Conservation (phyloP, 768 basidiomycete genomes). For the Trametes maxima region DNA sequence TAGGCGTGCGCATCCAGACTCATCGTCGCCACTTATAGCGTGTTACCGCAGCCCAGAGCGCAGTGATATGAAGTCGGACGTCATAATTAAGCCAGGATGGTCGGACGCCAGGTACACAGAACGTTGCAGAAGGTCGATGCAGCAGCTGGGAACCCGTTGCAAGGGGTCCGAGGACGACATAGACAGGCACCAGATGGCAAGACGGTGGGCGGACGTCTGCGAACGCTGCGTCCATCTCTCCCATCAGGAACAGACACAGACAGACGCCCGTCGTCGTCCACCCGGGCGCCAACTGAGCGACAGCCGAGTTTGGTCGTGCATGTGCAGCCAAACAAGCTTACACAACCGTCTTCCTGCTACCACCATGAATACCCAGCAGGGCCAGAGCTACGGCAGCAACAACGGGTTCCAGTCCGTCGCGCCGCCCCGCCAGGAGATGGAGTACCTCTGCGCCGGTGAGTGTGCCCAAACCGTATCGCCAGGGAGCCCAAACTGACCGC, state of each 20-base stretch:
- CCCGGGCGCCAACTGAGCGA: background rate
- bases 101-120: too few relatives aligned
- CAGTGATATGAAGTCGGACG: conserved; percentile 4
- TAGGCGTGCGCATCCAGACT: background rate
- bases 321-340: conserved; percentile 28
- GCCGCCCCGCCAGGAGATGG: conserved; percentile 62
- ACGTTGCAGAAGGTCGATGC: too few relatives aligned
- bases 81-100: background rate
- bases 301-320: conserved; percentile 18
- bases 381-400: conserved; percentile 28
- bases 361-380: conserved; percentile 46
- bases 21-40: background rate
- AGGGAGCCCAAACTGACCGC: background rate
- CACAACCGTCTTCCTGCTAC: conserved; percentile 28
- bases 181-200: too few relatives aligned
- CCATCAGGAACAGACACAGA: too few relatives aligned
- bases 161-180: too few relatives aligned
- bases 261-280: background rate
- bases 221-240: too few relatives aligned
- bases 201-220: too few relatives aligned
- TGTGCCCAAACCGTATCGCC: background rate
- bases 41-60: background rate
- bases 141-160: too few relatives aligned
- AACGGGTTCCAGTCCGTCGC: conserved; percentile 30
- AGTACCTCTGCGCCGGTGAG: conserved; percentile 85